phyloP scores from a whole-genome alignment of 148 eudicot species.

The Hydrangea macrophylla region DNA sequence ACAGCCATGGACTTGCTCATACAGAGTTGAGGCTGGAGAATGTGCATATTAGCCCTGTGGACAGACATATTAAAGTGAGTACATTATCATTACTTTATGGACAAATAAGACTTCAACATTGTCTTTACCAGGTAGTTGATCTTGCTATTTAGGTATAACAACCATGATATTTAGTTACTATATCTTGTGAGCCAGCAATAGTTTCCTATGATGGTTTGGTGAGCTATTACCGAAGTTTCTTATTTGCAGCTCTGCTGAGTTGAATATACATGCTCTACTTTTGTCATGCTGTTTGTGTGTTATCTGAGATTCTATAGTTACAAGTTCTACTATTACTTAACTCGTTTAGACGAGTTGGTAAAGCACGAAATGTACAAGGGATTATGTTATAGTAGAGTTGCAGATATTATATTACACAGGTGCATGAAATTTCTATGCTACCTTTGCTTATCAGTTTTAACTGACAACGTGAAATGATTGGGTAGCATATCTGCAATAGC shows the following conservation, averaged over 20 bases:
- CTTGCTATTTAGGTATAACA: neutral
- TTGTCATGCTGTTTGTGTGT: no score
- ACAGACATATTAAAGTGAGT: conserved; percentile 93
- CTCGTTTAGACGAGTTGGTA: neutral
- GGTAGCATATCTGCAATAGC: no score
- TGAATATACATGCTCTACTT: neutral
- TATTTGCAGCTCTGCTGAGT: neutral
- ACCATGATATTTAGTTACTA: neutral
- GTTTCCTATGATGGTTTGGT: neutral
- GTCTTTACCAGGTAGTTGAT: neutral
- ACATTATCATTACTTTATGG: neutral
- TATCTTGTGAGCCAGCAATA: neutral
- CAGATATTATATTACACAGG: neutral
- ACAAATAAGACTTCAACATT: neutral
- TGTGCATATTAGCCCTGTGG: conserved; percentile 90
- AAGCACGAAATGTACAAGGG: neutral
- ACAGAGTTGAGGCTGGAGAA: conserved; percentile 95
- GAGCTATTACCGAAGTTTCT: neutral
- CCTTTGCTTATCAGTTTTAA: neutral
- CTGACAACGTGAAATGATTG: no score
- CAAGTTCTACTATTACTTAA: neutral
- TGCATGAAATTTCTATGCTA: neutral
- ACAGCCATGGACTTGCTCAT: conserved; percentile 98
- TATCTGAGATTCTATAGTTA: neutral
- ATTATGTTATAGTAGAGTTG: neutral